Percentiles rank a stretch among this genome's conserved stretches.
Conservation (phyloP, 2,329 filamentous ascomycete species). For the Pseudogymnoascus sp. region DNA sequence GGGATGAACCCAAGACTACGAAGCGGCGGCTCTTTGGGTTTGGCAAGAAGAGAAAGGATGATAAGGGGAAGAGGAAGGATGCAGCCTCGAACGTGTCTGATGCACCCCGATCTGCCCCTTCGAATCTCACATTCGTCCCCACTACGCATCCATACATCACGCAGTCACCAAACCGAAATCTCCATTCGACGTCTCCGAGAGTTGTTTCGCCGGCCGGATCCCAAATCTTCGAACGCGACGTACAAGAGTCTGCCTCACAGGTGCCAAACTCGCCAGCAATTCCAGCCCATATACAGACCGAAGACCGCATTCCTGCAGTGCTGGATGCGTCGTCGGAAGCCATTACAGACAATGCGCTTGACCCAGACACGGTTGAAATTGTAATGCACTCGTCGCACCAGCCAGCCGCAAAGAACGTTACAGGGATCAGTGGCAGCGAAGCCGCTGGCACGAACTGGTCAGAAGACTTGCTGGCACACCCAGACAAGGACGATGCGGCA, state of each 20-base stretch:
- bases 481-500: slow-evolving; percentile 50
- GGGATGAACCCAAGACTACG: slow-evolving; percentile 36
- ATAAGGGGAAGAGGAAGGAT: slow-evolving; percentile 35
- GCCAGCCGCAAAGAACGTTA: slow-evolving; percentile 61
- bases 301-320: slow-evolving; percentile 87
- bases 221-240: slow-evolving; percentile 88
- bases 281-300: slow-evolving; percentile 84
- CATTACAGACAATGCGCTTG: slow-evolving; percentile 76
- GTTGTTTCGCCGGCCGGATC: slow-evolving; percentile 68
- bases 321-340: slow-evolving; percentile 85
- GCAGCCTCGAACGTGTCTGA: slow-evolving; percentile 25
- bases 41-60: slow-evolving; percentile 45
- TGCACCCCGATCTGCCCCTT: slow-evolving; percentile 26
- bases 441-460: slow-evolving; percentile 26
- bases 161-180: slow-evolving; percentile 43
- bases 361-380: slow-evolving; percentile 87
- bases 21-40: slow-evolving; percentile 53
- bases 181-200: slow-evolving; percentile 62
- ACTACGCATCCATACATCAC: slow-evolving; percentile 33
- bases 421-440: slow-evolving; percentile 37
- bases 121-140: slow-evolving; percentile 36
- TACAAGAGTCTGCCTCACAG: slow-evolving; percentile 67
- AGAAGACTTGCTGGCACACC: slow-evolving; percentile 42
- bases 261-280: slow-evolving; percentile 74
- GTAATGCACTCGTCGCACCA: slow-evolving; percentile 80